phyloP scores from a whole-genome alignment of 2,329 filamentous ascomycete genomes.

The Dactylellina drechsleri region DNA sequence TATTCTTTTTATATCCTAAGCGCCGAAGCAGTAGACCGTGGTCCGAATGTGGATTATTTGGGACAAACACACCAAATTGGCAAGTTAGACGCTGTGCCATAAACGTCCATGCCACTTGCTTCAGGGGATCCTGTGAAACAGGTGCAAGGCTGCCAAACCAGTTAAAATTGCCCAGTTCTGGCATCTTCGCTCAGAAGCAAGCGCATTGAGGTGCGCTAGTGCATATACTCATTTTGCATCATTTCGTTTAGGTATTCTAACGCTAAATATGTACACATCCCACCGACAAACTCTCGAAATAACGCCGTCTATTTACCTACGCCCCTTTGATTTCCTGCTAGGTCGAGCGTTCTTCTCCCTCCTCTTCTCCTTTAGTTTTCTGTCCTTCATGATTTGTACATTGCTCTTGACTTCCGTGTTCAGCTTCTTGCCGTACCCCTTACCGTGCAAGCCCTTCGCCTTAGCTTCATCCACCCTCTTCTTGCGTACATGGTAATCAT shows the following conservation, averaged over 20 bases:
- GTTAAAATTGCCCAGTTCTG: too few relatives aligned
- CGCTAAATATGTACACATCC: conserved; percentile 34
- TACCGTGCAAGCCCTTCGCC: conserved; percentile 79
- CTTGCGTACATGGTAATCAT: conserved; percentile 90
- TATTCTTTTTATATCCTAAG: too few relatives aligned
- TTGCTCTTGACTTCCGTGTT: conserved; percentile 78
- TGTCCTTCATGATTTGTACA: conserved; percentile 84
- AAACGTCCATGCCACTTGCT: too few relatives aligned
- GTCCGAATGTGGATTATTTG: too few relatives aligned
- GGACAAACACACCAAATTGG: too few relatives aligned
- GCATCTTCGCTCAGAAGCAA: too few relatives aligned
- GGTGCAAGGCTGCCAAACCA: too few relatives aligned
- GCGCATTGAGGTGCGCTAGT: conserved; percentile 12
- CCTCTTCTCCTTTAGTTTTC: conserved; percentile 78
- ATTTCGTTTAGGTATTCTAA: conserved; percentile 18
- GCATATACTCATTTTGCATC: conserved; percentile 13
- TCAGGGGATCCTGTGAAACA: too few relatives aligned
- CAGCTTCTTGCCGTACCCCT: conserved; percentile 77
- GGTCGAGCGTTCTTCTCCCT: conserved; percentile 90
- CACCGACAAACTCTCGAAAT: neutral
- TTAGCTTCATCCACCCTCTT: conserved; percentile 87
- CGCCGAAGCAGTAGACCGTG: too few relatives aligned
- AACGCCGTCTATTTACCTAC: conserved; percentile 31
- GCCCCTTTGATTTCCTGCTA: conserved; percentile 63
- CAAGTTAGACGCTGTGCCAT: too few relatives aligned